Evolutionary conservation across 2,329 filamentous ascomycete species (phyloP).

Genomic region (Tolypocladium endophyticum): DNA sequence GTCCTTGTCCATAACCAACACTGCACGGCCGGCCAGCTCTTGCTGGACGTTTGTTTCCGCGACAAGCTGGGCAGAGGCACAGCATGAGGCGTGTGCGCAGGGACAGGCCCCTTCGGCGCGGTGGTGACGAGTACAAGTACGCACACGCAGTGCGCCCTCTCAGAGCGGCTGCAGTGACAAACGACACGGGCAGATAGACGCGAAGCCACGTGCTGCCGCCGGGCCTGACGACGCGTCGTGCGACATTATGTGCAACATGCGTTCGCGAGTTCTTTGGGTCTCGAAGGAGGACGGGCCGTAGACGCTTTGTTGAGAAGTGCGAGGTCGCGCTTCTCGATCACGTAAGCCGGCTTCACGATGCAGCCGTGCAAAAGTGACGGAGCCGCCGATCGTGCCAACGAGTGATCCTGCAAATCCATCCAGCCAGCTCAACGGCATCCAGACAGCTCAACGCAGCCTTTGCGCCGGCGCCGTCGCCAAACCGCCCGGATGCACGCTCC

Average conservation of each 20-base stretch:
- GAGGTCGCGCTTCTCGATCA: neutral
- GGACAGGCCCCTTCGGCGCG: neutral
- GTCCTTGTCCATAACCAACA: too few relatives aligned
- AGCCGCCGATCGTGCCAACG: neutral
- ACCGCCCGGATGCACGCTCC: conserved; percentile 19
- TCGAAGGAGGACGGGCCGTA: neutral
- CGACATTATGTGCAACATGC: neutral
- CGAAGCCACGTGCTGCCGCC: neutral
- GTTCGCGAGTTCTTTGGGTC: neutral
- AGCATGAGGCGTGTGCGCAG: too few relatives aligned
- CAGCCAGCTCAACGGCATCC: neutral
- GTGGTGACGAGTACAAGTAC: neutral
- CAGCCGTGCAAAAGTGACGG: neutral
- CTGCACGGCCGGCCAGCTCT: too few relatives aligned
- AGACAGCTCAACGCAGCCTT: conserved; percentile 1
- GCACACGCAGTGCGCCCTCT: neutral
- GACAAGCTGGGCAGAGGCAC: too few relatives aligned
- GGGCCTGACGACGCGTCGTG: neutral
- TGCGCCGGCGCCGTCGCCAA: conserved; percentile 9
- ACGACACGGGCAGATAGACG: neutral
- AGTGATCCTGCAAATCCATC: neutral
- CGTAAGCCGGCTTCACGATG: neutral
- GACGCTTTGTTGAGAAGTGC: neutral
- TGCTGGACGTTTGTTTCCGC: neutral
- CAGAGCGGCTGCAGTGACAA: too few relatives aligned